These are phyloP conservation scores for Myxozyma neglecta DNA, from an alignment of 805 yeast genomes.

Conservation along the genomic window DNA sequence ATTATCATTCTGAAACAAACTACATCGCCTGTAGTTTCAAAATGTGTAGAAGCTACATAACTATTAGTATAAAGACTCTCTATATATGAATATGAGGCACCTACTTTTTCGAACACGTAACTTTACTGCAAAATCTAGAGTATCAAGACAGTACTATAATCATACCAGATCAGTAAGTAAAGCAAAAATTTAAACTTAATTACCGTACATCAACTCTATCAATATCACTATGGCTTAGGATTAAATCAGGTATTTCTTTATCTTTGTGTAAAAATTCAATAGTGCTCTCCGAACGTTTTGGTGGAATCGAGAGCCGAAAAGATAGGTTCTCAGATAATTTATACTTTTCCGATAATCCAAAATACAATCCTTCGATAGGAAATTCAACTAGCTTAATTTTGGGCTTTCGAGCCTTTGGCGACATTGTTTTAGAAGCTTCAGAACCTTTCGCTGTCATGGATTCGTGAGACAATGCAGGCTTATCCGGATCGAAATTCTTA, in stretches of 20 bases:
- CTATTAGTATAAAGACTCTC: no score
- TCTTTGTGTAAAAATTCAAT: not conserved
- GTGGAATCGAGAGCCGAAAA: conserved; percentile 7
- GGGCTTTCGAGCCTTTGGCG: not conserved
- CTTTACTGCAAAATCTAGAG: conserved; percentile 11
- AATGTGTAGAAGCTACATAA: not conserved
- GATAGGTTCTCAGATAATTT: not conserved
- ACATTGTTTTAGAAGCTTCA: not conserved
- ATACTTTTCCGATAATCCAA: conserved; percentile 9
- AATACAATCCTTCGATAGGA: conserved; percentile 4
- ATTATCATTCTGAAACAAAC: conserved; percentile 8
- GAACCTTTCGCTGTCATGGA: not conserved
- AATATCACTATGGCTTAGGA: not conserved
- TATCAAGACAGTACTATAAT: conserved; percentile 15
- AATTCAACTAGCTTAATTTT: conserved; percentile 1
- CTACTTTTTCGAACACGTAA: conserved; percentile 19
- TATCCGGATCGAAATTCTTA: not conserved
- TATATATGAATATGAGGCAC: not conserved
- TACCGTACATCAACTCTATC: conserved; percentile 2
- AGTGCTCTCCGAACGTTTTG: conserved; percentile 17
- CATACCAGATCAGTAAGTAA: not conserved
- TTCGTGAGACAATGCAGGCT: not conserved
- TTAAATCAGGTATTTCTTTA: conserved; percentile 4
- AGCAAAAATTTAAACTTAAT: not conserved
- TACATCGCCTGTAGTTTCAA: conserved; percentile 14